Evolutionary conservation across 495 filamentous ascomycete species (phyloP), one percentile per base, ranked within the genome.

Genomic region (Neurospora terricola): DNA sequence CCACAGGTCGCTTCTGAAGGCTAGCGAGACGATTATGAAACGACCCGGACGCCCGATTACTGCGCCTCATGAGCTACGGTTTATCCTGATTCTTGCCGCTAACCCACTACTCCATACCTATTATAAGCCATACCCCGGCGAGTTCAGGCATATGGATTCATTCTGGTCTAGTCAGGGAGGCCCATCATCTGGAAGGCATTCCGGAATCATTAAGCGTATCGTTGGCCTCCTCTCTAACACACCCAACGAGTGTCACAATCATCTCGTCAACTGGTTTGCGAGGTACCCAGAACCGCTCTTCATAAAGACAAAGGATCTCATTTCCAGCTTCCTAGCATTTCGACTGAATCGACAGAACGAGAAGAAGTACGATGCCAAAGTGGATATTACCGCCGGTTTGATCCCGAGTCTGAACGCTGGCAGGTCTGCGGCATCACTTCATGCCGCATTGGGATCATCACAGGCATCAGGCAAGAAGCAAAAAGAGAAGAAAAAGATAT

Each of bases 171-270:
- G 11, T 37, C 18, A 38, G 18, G 69, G 38, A 11, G 78, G 79
- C 1, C 82, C 78, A 0, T 72, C 72, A 4, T 80, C 88, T 62
- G 87, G 87, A 23, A 84, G 89, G 69, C 91, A 96, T 76, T 91
- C 92, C n/a, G 91, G 91, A 18, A 92, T 97, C 72, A 87, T 96
- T 77, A 98, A 97, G 78, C 88, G 94, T 66, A 91, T 97, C 69
- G 78, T 97, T 30, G 94, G 94, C 8, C 80, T 97, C 37, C 73
- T 97, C 59, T 90, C 93, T 4, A 93, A 96, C 80, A 80, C 92
- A 16, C 86, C 93, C 0, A 89, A 87, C 77, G 87, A 91, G 54
- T 94, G 92, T 76, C 94, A 97, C 77, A 91, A 91, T 71, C 89
- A 92, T 74, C 81, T 97, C n/a, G 87, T 95, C n/a, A 88, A 87